Percentiles rank a stretch among this genome's conserved stretches.
Conservation (phyloP, 1,139 yeast genomes). For the Eremothecium sinecaudum region DNA sequence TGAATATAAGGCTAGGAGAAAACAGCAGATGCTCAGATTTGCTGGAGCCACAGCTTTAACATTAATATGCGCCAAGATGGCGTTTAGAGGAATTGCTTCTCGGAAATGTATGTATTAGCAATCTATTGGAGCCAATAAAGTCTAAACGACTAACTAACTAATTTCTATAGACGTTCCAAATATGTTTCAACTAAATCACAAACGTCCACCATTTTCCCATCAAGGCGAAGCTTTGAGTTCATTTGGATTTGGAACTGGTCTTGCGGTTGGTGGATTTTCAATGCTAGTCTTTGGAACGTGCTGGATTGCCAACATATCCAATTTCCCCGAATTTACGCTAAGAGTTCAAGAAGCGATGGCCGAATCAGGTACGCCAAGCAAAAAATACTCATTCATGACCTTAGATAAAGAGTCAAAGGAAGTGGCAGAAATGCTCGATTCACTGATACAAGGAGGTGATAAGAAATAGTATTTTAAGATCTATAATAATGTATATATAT, state of each 20-base stretch:
- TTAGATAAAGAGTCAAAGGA: slow-evolving; percentile 54
- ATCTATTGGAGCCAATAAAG: background rate
- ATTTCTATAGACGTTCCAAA: slow-evolving; percentile 49
- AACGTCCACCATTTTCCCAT: slow-evolving; percentile 73
- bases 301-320: slow-evolving; percentile 70
- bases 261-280: slow-evolving; percentile 64
- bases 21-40: slow-evolving; percentile 62
- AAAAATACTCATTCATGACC: slow-evolving; percentile 37
- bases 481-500: no score
- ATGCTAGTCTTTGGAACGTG: slow-evolving; percentile 68
- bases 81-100: slow-evolving; percentile 62
- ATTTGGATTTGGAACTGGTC: slow-evolving; percentile 67
- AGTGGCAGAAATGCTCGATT: slow-evolving; percentile 17
- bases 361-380: slow-evolving; percentile 41
- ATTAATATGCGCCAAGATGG: slow-evolving; percentile 60
- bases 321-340: slow-evolving; percentile 60
- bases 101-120: slow-evolving; percentile 56
- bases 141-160: background rate
- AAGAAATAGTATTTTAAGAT: no score
- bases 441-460: slow-evolving; percentile 10
- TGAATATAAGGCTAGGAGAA: slow-evolving; percentile 44
- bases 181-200: slow-evolving; percentile 76
- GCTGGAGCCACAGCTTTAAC: slow-evolving; percentile 67
- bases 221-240: slow-evolving; percentile 83
- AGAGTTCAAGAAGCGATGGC: slow-evolving; percentile 60